Evolutionary conservation across 73 alveolate species (phyloP).

Genomic region (Paraurostyla sp.): DNA sequence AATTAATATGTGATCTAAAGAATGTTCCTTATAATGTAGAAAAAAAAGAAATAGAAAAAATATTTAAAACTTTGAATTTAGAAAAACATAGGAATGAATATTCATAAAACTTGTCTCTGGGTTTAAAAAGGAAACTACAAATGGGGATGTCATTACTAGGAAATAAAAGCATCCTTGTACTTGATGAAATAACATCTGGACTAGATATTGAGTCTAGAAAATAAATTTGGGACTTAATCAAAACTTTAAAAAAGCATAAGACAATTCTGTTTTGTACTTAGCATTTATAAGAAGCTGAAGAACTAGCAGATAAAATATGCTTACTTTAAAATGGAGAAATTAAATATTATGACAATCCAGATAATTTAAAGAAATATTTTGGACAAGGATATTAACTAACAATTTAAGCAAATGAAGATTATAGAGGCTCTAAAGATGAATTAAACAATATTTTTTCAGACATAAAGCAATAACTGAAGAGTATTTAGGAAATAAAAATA

Average conservation of each 20-base stretch:
- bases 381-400: background rate
- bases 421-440: background rate
- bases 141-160: conserved; percentile 48
- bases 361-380: background rate
- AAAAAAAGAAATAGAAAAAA: background rate
- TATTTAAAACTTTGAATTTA: background rate
- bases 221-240: conserved; percentile 19
- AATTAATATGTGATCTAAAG: conserved; percentile 65
- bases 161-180: background rate
- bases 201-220: conserved; percentile 25
- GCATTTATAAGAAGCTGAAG: conserved; percentile 37
- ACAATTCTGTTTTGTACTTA: conserved; percentile 30
- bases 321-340: conserved; percentile 9
- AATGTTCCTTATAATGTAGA: conserved; percentile 34
- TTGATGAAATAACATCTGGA: conserved; percentile 37
- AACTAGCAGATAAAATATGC: conserved; percentile 28
- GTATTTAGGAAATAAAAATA: too few relatives aligned
- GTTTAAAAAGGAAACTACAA: background rate
- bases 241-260: background rate
- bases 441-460: too few relatives aligned
- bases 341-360: conserved; percentile 14
- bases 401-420: background rate
- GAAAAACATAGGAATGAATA: background rate
- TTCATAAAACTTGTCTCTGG: conserved; percentile 20
- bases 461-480: too few relatives aligned